phyloP scores from a whole-genome alignment of 306 rosid genomes.

The Purshia tridentata region DNA sequence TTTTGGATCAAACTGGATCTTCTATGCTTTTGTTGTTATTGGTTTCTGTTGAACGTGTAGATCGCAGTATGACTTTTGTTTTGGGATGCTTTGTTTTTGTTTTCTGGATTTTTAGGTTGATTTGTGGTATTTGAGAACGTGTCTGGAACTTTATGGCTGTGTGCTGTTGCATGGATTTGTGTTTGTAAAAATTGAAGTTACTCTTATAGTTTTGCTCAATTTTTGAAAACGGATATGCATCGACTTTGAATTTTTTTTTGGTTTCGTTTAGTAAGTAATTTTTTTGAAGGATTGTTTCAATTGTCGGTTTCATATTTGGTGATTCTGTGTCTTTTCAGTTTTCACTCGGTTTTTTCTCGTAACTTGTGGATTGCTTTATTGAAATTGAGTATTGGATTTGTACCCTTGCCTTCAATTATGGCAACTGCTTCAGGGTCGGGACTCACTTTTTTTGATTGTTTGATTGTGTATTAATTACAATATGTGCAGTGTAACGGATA shows the following conservation, averaged over 20 bases:
- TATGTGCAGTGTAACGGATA: background rate
- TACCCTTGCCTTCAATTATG: background rate
- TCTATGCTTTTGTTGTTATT: background rate
- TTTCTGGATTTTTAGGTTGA: background rate
- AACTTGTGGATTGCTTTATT: background rate
- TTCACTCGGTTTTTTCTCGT: background rate
- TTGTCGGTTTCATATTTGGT: background rate
- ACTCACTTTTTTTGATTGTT: background rate
- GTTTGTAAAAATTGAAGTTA: background rate
- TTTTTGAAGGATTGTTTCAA: background rate
- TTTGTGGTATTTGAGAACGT: background rate
- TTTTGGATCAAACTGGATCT: constrained; percentile 30
- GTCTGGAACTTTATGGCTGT: background rate
- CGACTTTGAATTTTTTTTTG: background rate
- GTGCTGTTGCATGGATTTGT: background rate
- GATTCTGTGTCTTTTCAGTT: background rate
- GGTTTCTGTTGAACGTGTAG: constrained; percentile 10
- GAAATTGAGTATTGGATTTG: constrained; percentile 5
- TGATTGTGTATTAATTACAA: background rate
- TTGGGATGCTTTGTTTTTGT: background rate
- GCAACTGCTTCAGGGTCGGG: background rate
- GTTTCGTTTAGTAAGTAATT: background rate
- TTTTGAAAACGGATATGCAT: background rate
- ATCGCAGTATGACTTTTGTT: constrained; percentile 22
- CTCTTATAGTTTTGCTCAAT: background rate